A percentile compares a stretch with the other conserved stretches of the same genome.
phyloP scores from a whole-genome alignment of 1,139 yeast species.

The Hemisphaericaspora subhashii region DNA sequence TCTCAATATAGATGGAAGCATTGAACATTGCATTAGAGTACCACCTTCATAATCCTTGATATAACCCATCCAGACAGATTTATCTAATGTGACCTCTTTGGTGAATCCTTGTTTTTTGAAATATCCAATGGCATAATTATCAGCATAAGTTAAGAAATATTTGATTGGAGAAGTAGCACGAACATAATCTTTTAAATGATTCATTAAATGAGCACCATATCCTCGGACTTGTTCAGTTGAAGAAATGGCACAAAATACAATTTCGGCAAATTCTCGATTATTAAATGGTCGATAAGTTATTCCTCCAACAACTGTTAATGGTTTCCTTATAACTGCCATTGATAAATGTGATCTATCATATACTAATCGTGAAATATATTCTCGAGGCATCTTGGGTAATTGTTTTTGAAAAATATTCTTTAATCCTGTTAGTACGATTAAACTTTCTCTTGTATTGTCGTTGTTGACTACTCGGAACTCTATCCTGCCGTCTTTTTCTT shows the following conservation, averaged over 20 bases:
- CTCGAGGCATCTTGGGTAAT: constrained; percentile 97
- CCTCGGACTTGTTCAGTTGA: constrained; percentile 98
- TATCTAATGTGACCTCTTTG: constrained; percentile 85
- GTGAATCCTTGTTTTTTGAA: constrained; percentile 98
- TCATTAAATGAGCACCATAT: constrained; percentile 98
- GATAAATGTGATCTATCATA: constrained; percentile 93
- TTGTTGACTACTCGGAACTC: constrained; percentile 96
- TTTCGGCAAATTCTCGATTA: constrained; percentile 89
- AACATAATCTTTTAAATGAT: constrained; percentile 93
- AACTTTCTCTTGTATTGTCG: constrained; percentile 81
- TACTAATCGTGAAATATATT: constrained; percentile 90
- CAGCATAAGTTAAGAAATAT: constrained; percentile 94
- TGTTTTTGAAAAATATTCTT: constrained; percentile 97
- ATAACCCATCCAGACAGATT: constrained; percentile 95
- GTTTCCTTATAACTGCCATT: constrained; percentile 92
- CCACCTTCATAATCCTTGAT: constrained; percentile 99
- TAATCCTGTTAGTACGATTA: constrained; percentile 90
- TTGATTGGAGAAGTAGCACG: constrained; percentile 83
- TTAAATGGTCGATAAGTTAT: constrained; percentile 95
- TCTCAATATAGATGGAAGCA: constrained; percentile 78
- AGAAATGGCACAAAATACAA: constrained; percentile 96
- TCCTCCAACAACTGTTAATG: constrained; percentile 95
- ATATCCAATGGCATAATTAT: constrained; percentile 97
- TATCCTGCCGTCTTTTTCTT: constrained; percentile 86
- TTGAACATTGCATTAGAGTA: constrained; percentile 94